Conservation (phyloP, 495 filamentous ascomycete genomes). For the Tuber umbilicatum region DNA sequence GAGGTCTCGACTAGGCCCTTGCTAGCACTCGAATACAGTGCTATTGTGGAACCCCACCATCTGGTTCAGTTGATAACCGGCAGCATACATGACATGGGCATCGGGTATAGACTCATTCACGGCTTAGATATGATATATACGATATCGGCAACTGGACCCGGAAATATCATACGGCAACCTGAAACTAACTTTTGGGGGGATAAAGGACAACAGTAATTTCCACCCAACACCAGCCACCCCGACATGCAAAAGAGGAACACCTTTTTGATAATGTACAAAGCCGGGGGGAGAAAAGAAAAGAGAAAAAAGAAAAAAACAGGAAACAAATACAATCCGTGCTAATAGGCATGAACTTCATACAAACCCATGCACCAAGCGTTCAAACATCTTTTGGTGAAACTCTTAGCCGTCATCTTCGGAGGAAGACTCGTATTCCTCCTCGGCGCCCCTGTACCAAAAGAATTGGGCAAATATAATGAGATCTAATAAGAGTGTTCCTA, state of each 20-base stretch:
- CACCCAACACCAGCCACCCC: background rate
- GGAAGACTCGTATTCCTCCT: conserved; percentile 28
- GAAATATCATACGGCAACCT: background rate
- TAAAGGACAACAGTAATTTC: background rate
- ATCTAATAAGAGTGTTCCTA: conserved; percentile 80
- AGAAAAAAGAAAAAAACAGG: background rate
- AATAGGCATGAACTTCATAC: background rate
- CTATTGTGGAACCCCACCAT: background rate
- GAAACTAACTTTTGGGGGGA: background rate
- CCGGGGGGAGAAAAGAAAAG: background rate
- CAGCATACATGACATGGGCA: background rate
- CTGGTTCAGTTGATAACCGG: background rate
- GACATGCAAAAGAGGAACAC: background rate
- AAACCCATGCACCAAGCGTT: background rate
- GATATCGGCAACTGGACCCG: background rate
- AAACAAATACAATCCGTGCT: background rate
- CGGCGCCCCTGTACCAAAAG: conserved; percentile 60
- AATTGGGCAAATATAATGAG: conserved; percentile 84
- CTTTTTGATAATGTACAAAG: background rate
- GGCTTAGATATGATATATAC: no score
- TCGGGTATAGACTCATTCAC: no score
- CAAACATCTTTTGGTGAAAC: background rate
- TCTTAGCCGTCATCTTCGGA: conserved; percentile 27
- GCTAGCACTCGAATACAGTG: no score
- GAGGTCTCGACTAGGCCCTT: no score